Evolutionary conservation across 169 alveolate species (phyloP).

Genomic region (Besnoitia besnoiti): DNA sequence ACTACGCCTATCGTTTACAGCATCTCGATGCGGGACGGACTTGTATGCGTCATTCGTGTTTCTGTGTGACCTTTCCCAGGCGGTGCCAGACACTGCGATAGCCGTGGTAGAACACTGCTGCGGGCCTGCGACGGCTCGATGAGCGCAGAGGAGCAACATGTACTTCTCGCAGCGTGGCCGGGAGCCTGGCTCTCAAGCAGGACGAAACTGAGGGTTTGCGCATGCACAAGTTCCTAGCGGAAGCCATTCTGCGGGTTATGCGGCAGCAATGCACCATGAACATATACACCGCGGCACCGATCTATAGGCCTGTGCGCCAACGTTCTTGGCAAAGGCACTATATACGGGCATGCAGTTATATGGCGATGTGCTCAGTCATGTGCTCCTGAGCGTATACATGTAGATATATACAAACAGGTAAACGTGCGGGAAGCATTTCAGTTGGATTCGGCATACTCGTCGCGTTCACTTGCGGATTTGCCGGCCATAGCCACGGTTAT

Average conservation of each 20-base stretch:
- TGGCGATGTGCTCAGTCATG: background rate
- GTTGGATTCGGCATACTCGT: background rate
- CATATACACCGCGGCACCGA: too few relatives aligned
- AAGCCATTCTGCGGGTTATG: conserved; percentile 49
- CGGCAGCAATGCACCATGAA: background rate
- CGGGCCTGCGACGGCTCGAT: conserved; percentile 75
- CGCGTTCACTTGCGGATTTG: background rate
- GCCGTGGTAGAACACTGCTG: conserved; percentile 87
- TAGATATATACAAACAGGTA: too few relatives aligned
- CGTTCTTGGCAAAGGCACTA: background rate
- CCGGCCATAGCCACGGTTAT: conserved; percentile 29
- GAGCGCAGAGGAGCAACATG: conserved; percentile 73
- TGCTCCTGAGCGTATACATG: background rate
- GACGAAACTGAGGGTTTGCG: conserved; percentile 86
- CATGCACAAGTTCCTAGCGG: conserved; percentile 83
- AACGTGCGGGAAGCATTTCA: too few relatives aligned
- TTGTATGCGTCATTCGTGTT: background rate
- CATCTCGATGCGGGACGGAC: too few relatives aligned
- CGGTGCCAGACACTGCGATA: conserved; percentile 88
- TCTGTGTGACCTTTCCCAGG: conserved; percentile 70
- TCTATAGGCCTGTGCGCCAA: background rate
- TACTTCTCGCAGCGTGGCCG: conserved; percentile 74
- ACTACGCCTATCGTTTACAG: background rate
- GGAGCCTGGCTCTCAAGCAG: conserved; percentile 81
- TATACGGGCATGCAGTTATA: background rate